Base-by-base conservation (phyloP, 2,329 filamentous ascomycete species). In the Clarireedia homoeocarpa region DNA sequence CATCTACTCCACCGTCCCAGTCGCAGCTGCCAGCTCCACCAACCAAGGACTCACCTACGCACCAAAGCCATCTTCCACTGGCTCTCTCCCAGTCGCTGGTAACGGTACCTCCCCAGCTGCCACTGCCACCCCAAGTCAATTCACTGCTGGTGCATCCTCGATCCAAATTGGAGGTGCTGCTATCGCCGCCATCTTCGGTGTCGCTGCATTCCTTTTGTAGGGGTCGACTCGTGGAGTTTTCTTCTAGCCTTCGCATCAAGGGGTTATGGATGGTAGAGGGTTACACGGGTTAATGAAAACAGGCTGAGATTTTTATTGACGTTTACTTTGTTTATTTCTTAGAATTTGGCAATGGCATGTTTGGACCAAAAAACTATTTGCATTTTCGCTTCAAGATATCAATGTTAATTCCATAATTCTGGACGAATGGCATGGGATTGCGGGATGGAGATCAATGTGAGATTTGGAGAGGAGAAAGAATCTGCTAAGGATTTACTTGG, bases 151-250 rank as follows among this genome's bases (percentile, higher is more conserved):
- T 15, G 58, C 58, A 12, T 27, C 42, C 24, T 44, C 17, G 10
- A 44, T 54, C 46, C 42, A 58, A 23, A 48, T 48, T 46, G 56
- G 53, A 48, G 57, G 59, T 39, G 58, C 60, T 48, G 58, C 57
- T 24, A 48, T 61, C 38, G 61, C 60, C 17, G 60, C 58, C 45
- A 36, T 60, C 36, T 59, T 61, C 26, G 62, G 58, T 52, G 49
- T 62, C 51, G 58, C 51, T 44, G 53, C 65, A 61, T 59, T 69
- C 61, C 50, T 70, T 60, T 59, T 71, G 64, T 69, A 69, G 69
- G 62, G 61, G 59, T 59, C 42, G 14, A 23, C 56, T 57, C 51
- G 48, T 36, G 17, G 26, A 56, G 9, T 47, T 23, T 15, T 47
- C 58, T 58, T 63, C 56, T 64, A 52, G 59, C 61, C 44, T 58